Evolutionary conservation across 2,329 filamentous ascomycete genomes (phyloP), one percentile per base, ranked within the genome.

Genomic region (Paecilomyces formosus): DNA sequence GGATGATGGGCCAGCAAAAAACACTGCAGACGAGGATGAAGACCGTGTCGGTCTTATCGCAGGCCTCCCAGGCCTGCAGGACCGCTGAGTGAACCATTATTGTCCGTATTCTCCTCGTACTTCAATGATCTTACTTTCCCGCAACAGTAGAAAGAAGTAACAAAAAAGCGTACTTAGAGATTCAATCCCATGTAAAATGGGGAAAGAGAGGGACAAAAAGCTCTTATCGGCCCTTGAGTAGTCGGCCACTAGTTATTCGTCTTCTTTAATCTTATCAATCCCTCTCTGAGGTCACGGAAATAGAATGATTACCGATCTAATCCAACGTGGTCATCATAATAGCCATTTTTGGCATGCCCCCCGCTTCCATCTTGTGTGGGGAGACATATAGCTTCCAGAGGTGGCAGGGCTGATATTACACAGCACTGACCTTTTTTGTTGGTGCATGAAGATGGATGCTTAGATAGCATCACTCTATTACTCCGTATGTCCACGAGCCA

Each of bases 1-100:
- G 79, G 11, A 81, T 78, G 61, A 82, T 81, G 1, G 77, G 74
- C 79, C 78, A 81, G 65, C 79, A 82, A 61, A 81, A 78, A 33
- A 80, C 77, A 21, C 73, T 78, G 65, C 79, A 81, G n/a, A 80
- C 72, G 7, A 81, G 71, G 53, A 81, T 74, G 65, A 81, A 81
- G 52, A 79, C 68, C 0, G 80, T 82, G 63, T 82, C 80, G n/a
- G 69, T 80, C 60, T 78, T 76, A 66, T 79, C 76, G 67, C 80
- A 82, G 54, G 75, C 73, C 56, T 80, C 78, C 79, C 79, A 82
- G 21, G 77, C 79, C 49, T 74, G 61, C 45, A 76, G 64, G n/a
- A 78, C 70, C 13, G 39, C n/a, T 45, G 39, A 45, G n/a, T 15
- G 7, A 9, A 45, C 18, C 39, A 45, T 45, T 45, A 2, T 45